These are phyloP conservation scores for Furcasterigmium furcatum DNA, from an alignment of 2,329 filamentous ascomycete species.

Conservation along the genomic window DNA sequence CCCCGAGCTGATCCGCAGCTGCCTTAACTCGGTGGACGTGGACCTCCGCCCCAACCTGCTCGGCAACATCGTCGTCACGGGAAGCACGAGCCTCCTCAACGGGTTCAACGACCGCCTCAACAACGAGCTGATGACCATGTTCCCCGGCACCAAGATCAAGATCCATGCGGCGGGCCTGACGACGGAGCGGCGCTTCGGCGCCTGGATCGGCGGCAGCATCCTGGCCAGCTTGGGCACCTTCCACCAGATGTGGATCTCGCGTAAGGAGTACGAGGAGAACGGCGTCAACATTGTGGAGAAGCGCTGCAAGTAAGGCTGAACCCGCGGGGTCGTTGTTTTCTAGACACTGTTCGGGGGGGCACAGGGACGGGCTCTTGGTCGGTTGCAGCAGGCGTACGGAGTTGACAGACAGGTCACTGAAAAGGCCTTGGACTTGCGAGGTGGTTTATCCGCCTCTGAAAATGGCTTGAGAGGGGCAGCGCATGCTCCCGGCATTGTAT, in stretches of 20 bases:
- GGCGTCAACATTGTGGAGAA: slow-evolving; percentile 90
- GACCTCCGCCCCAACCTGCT: slow-evolving; percentile 83
- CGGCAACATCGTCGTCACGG: slow-evolving; percentile 88
- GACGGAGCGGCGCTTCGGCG: slow-evolving; percentile 85
- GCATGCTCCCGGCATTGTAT: too few species aligned
- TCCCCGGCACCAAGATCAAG: slow-evolving; percentile 82
- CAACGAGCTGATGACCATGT: slow-evolving; percentile 76
- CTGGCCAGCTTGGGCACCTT: slow-evolving; percentile 93
- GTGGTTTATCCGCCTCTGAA: too few species aligned
- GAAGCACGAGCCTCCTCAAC: slow-evolving; percentile 81
- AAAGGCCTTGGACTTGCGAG: not conserved
- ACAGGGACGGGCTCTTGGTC: not conserved
- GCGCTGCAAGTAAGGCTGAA: slow-evolving; percentile 71
- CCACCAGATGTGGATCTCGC: slow-evolving; percentile 99
- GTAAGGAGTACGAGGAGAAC: slow-evolving; percentile 97
- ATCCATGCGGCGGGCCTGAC: slow-evolving; percentile 84
- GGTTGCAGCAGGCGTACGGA: slow-evolving; percentile 5
- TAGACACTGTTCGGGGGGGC: not conserved
- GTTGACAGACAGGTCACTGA: not conserved
- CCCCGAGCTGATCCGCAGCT: slow-evolving; percentile 74
- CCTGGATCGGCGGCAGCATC: slow-evolving; percentile 97
- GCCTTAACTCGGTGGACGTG: slow-evolving; percentile 78
- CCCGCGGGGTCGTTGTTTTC: not conserved
- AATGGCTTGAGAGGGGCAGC: too few species aligned
- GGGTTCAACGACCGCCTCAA: slow-evolving; percentile 91